Evolutionary conservation across 2,329 filamentous ascomycete species (phyloP), one percentile per base, ranked within the genome.

Genomic region (Ilyonectria robusta): DNA sequence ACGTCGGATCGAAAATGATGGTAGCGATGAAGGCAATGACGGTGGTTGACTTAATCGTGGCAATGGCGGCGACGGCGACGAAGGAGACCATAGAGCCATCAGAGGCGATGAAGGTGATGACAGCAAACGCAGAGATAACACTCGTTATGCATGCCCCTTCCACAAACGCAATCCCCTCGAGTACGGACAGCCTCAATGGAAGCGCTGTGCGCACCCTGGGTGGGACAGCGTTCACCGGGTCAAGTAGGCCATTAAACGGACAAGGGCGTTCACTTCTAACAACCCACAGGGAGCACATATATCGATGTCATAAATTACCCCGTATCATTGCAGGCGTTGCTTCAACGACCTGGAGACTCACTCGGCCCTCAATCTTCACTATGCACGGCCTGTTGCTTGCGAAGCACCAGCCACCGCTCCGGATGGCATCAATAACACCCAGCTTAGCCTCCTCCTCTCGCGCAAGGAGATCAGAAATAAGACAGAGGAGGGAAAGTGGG

Each of bases 51-150:
- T 23, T 23, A 23, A 23, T 23, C 23, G 23, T 23, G 23, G 23
- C 4, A 23, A 23, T 23, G 23, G 23, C 23, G 23, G 23, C 23
- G 23, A 23, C 23, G 23, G 23, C 23, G 23, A 23, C 23, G 23
- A 23, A 4, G 23, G 23, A 23, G 23, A 23, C 23, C 23, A 23
- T 23, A 23, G 23, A 23, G 23, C 23, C 23, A 23, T 23, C 23
- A 23, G 4, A 23, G 23, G 26, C 26, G 37, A 15, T 40, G 13
- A 6, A 15, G 37, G 37, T 10, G 13, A 17, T 40, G 6, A 17
- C 11, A 17, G 11, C 6, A 17, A 17, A 6, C 37, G 10, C 10
- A 15, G 37, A 13, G 37, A 13, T 15, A 82, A 19, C 17, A 2
- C 2, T 44, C 17, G 42, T 15, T 46, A 21, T 46, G 19, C 42